phyloP scores from a whole-genome alignment of 441 rosid genomes.

The Bocquillonia castaneifolia region DNA sequence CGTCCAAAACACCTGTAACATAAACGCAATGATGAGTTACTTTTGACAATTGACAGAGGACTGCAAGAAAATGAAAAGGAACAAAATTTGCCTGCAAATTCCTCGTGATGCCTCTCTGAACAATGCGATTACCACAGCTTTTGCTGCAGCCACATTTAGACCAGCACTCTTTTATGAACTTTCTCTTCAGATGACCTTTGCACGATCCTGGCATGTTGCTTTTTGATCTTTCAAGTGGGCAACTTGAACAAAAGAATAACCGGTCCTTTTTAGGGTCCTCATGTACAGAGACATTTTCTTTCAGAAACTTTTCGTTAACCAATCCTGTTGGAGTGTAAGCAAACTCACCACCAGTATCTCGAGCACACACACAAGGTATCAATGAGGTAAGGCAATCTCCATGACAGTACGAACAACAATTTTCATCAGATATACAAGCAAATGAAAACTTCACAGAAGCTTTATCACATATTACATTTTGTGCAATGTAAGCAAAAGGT shows the following conservation, averaged over 20 bases:
- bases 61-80: no score
- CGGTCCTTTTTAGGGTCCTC: not conserved
- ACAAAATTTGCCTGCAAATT: not conserved
- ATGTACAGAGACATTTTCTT: conserved; percentile 6
- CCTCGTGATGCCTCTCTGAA: conserved; percentile 20
- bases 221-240: conserved; percentile 14
- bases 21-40: no score
- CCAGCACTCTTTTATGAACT: conserved; percentile 25
- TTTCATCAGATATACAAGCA: not conserved
- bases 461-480: conserved; percentile 5
- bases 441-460: conserved; percentile 9
- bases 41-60: no score
- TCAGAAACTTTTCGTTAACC: conserved; percentile 11
- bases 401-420: conserved; percentile 16
- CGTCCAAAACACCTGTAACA: conserved; percentile 15
- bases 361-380: conserved; percentile 20
- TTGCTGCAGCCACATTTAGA: conserved; percentile 16
- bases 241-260: not conserved
- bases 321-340: conserved; percentile 16
- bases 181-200: conserved; percentile 16
- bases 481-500: conserved; percentile 6
- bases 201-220: not conserved
- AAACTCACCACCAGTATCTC: conserved; percentile 15
- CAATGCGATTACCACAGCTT: conserved; percentile 23
- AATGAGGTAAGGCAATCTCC: conserved; percentile 9